Base-by-base conservation (phyloP, 345 rosid species). In the Populus pruinosa region DNA sequence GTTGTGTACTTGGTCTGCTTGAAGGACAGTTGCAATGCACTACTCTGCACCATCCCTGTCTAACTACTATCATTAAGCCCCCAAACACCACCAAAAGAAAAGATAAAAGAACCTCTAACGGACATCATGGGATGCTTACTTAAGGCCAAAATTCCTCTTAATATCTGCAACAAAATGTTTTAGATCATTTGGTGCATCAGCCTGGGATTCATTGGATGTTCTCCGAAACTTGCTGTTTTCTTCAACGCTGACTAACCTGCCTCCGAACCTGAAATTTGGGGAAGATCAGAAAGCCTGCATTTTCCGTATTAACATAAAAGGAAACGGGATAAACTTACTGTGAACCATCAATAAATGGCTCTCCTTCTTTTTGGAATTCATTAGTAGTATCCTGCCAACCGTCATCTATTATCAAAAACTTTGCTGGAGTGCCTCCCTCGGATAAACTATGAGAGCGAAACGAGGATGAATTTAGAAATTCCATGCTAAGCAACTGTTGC, bases 361-460 rank as follows among this genome's bases (percentile, higher is more conserved):
- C 89, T 68, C 89, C 90, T 71, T 78, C 87, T 66, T 80, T 85
- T 39, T 85, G 92, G 76, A 86, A 89, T 76, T 87, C 89, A 43
- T 87, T 89, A 70, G 53, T 70, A 12, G 87, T 85, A 66, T 89
- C 88, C 78, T 87, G 92, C 92, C 92, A 87, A 13, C 92, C 90
- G 76, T 89, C 89, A 82, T 86, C 92, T 76, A 89, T 86, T 50
- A 89, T 85, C 80, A 87, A 64, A 76, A 87, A 86, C 79, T 68
- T 87, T 73, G 89, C 87, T 6, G 89, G 89, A 62, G 89, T 88
- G 71, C 91, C 91, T 77, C 89, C 92, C 50, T 84, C 63, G 1
- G 87, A 88, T 79, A 89, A 87, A 72, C 91, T 89, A 50, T 6
- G 82, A 14, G n/a, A 50, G 39, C 33, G 63, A 23, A 38, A 74